Conservation (phyloP, 352 stramenopile genomes). For the Globisporangium recalcitrans region DNA sequence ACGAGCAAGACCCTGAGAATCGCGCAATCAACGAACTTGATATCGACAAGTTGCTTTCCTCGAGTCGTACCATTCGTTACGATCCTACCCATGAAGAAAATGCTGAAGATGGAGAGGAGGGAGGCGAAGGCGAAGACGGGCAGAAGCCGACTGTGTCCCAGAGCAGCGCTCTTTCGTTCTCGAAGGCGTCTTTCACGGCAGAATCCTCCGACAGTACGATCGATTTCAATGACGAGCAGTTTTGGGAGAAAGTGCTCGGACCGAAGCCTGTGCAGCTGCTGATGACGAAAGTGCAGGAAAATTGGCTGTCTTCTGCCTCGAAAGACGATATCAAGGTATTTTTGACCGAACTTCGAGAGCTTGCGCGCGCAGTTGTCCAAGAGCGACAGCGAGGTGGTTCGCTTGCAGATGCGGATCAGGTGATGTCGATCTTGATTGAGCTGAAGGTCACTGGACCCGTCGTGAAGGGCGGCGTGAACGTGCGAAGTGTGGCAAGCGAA, state of each 20-base stretch:
- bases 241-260: slow-evolving; percentile 88
- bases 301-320: slow-evolving; percentile 59
- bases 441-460: slow-evolving; percentile 82
- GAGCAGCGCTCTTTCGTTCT: slow-evolving; percentile 77
- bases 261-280: slow-evolving; percentile 82
- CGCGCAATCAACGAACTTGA: slow-evolving; percentile 86
- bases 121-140: slow-evolving; percentile 22
- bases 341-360: slow-evolving; percentile 66
- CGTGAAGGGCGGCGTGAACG: slow-evolving; percentile 67
- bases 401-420: slow-evolving; percentile 76
- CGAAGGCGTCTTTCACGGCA: slow-evolving; percentile 84
- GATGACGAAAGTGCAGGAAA: slow-evolving; percentile 87
- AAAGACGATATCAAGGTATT: slow-evolving; percentile 83
- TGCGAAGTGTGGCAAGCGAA: slow-evolving; percentile 65
- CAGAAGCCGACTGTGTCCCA: slow-evolving; percentile 40
- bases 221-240: slow-evolving; percentile 89
- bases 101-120: slow-evolving; percentile 30
- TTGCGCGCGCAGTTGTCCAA: slow-evolving; percentile 76
- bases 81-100: slow-evolving; percentile 61
- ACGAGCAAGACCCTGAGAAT: slow-evolving; percentile 89
- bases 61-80: slow-evolving; percentile 86
- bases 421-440: slow-evolving; percentile 85
- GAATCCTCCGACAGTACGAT: slow-evolving; percentile 85
- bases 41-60: slow-evolving; percentile 82
- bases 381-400: slow-evolving; percentile 82